A percentile compares a stretch with the other conserved stretches of the same genome.
Evolutionary conservation across 148 eudicot genomes (phyloP).

Genomic region (Talinum fruticosum): DNA sequence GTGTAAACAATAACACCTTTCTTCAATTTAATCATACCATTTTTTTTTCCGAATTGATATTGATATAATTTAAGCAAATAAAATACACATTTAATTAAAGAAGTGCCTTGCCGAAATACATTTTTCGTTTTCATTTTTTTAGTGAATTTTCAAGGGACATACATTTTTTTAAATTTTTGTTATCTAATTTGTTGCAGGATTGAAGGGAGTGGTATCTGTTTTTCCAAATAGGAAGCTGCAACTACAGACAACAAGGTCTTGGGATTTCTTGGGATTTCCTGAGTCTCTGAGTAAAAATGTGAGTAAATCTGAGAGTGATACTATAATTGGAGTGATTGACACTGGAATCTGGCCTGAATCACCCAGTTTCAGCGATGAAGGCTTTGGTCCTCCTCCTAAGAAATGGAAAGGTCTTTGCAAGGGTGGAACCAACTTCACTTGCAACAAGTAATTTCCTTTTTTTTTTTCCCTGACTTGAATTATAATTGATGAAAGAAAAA

Average conservation of each 20-base stretch:
- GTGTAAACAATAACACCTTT: too few relatives aligned
- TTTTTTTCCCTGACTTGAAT: neutral
- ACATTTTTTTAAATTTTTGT: too few relatives aligned
- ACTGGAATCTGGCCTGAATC: constrained; percentile 61
- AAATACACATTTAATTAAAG: too few relatives aligned
- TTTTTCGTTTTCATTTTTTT: too few relatives aligned
- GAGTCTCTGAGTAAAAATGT: constrained; percentile 3
- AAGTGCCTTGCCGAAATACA: too few relatives aligned
- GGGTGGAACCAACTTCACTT: constrained; percentile 37
- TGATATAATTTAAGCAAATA: too few relatives aligned
- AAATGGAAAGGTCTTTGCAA: constrained; percentile 57
- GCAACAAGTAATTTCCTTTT: constrained; percentile 49
- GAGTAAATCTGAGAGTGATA: constrained; percentile 29
- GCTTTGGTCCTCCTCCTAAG: constrained; percentile 45
- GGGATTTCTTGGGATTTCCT: constrained; percentile 55
- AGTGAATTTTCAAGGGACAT: too few relatives aligned
- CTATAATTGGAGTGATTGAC: constrained; percentile 47
- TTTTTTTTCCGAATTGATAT: too few relatives aligned
- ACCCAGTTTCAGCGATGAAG: constrained; percentile 42
- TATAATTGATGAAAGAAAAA: too few relatives aligned
- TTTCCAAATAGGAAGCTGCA: constrained; percentile 41
- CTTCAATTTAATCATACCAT: too few relatives aligned
- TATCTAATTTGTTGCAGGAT: constrained; percentile 20
- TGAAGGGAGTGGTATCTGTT: constrained; percentile 44
- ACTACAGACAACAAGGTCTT: constrained; percentile 59